These are phyloP conservation scores for Fusarium sp. DNA, from an alignment of 2,329 filamentous ascomycete species.

Conservation along the genomic window DNA sequence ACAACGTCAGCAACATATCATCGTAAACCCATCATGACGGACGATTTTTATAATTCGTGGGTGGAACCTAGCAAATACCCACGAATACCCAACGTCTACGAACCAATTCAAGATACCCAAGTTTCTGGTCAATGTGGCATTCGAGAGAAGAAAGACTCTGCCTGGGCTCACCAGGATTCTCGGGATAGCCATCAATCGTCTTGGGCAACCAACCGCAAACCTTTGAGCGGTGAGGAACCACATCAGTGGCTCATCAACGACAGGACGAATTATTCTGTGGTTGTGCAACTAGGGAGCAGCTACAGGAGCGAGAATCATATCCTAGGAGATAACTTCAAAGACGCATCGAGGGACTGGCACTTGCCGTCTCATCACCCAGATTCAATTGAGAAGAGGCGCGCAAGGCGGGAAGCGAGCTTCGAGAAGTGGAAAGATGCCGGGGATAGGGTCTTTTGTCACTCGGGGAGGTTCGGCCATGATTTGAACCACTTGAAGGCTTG, in stretches of 20 bases:
- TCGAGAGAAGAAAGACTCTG: conserved; percentile 10
- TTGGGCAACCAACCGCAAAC: not conserved
- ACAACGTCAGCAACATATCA: conserved; percentile 18
- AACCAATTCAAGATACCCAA: conserved; percentile 24
- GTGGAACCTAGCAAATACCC: conserved; percentile 32
- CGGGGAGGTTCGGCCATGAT: conserved; percentile 22
- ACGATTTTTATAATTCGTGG: conserved; percentile 30
- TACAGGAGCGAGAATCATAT: conserved; percentile 6
- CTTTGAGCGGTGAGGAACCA: not conserved
- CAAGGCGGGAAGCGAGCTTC: conserved; percentile 34
- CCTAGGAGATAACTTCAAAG: not conserved
- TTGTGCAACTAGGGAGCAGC: conserved; percentile 22
- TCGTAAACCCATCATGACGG: conserved; percentile 14
- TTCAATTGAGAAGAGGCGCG: conserved; percentile 16
- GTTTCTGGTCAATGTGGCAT: not conserved
- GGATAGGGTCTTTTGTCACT: conserved; percentile 35
- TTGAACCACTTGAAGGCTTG: not conserved
- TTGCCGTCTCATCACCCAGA: not conserved
- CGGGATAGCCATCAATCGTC: not conserved
- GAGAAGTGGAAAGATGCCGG: conserved; percentile 39
- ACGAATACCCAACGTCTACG: conserved; percentile 38
- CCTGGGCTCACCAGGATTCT: not conserved
- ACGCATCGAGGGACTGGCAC: not conserved
- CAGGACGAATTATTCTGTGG: conserved; percentile 11
- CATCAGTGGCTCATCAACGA: conserved; percentile 6